phyloP scores from a whole-genome alignment of 345 rosid species.

The Ricinus communis region DNA sequence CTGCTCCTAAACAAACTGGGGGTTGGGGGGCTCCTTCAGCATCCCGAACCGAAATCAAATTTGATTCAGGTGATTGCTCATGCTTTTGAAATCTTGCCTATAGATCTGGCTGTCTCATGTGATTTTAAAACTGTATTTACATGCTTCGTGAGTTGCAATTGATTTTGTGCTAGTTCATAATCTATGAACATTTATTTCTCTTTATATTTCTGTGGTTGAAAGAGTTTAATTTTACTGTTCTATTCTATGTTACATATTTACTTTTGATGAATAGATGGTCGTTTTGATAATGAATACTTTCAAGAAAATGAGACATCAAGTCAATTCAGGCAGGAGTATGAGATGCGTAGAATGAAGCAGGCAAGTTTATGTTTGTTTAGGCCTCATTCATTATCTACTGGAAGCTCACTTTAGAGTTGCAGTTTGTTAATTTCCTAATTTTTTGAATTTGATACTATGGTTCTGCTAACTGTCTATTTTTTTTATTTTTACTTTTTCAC shows the following conservation, averaged over 20 bases:
- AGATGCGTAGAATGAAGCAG: constrained; percentile 90
- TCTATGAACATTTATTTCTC: not conserved
- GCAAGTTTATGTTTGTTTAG: constrained; percentile 37
- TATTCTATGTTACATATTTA: constrained; percentile 1
- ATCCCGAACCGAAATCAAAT: constrained; percentile 75
- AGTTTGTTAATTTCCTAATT: not conserved
- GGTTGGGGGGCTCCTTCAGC: constrained; percentile 83
- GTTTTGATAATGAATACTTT: constrained; percentile 81
- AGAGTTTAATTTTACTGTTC: not conserved
- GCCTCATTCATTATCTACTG: constrained; percentile 9
- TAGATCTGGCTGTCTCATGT: not conserved
- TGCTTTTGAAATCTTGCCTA: constrained; percentile 3
- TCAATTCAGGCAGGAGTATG: constrained; percentile 87
- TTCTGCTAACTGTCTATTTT: constrained; percentile 18
- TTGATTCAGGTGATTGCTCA: constrained; percentile 76
- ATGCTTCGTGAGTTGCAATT: not conserved
- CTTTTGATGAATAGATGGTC: constrained; percentile 48
- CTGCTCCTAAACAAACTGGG: constrained; percentile 72
- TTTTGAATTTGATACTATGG: not conserved
- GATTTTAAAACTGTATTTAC: not conserved
- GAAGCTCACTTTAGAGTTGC: not conserved
- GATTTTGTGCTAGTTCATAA: not conserved
- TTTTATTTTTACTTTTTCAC: constrained; percentile 22
- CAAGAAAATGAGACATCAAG: constrained; percentile 76
- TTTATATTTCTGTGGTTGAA: not conserved